Percentiles rank a stretch among this genome's conserved stretches.
phyloP scores from a whole-genome alignment of 129 eudicot genomes.

The Arctium minus region DNA sequence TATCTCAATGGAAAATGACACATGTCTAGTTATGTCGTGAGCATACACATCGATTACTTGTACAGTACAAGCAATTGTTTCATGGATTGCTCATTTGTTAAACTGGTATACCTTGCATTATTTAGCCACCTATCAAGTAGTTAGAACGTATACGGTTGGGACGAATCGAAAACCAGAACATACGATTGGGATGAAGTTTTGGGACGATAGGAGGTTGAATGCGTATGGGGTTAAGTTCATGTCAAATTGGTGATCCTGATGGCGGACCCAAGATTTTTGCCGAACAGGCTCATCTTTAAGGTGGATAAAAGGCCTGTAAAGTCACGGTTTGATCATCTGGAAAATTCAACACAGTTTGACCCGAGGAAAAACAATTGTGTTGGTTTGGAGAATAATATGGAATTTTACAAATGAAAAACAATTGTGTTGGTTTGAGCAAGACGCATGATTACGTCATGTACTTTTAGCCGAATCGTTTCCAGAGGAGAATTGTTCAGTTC shows the following conservation, averaged over 20 bases:
- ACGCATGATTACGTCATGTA: not conserved
- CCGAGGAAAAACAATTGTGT: not conserved
- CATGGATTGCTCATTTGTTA: not conserved
- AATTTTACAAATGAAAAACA: not conserved
- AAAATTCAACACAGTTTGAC: not conserved
- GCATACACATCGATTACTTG: conserved; percentile 4
- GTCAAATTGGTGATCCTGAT: conserved; percentile 17
- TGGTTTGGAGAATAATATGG: not conserved
- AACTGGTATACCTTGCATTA: conserved; percentile 19
- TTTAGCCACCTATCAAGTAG: conserved; percentile 19
- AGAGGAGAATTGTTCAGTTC: not conserved
- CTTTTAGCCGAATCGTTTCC: not conserved
- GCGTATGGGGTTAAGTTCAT: conserved; percentile 31
- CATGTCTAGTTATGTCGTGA: conserved; percentile 2
- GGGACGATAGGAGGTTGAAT: conserved; percentile 16
- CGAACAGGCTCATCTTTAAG: not conserved
- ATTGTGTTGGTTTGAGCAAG: not conserved
- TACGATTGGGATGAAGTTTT: conserved; percentile 21
- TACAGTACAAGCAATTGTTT: not conserved
- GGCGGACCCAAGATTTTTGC: not conserved
- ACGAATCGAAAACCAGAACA: conserved; percentile 19
- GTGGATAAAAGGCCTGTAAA: not conserved
- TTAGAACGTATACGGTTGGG: conserved; percentile 28
- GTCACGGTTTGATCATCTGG: not conserved
- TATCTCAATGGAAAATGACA: conserved; percentile 9